Conservation (phyloP, 2,329 filamentous ascomycete genomes). For the Thermothelomyces thermophilus region DNA sequence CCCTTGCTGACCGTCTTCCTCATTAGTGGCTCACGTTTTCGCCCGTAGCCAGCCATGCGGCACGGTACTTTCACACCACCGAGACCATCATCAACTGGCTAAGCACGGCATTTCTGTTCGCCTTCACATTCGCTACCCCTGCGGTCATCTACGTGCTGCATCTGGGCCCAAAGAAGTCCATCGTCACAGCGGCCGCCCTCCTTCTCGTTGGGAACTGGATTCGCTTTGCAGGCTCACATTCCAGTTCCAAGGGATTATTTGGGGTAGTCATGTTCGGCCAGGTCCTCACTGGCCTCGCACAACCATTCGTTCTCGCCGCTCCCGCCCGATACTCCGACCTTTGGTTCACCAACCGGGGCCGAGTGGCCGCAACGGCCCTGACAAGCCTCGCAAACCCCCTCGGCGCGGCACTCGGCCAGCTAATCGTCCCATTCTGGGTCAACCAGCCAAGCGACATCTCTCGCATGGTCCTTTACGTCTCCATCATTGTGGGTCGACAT, state of each 20-base stretch:
- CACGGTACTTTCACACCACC: conserved; percentile 67
- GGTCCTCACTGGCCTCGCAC: conserved; percentile 79
- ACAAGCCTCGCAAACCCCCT: conserved; percentile 83
- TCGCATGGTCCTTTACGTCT: conserved; percentile 75
- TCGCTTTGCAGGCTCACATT: conserved; percentile 64
- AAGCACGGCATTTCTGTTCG: conserved; percentile 78
- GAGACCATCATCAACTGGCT: conserved; percentile 87
- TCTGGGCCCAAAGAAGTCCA: conserved; percentile 69
- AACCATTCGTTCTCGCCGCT: conserved; percentile 85
- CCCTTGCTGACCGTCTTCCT: conserved; percentile 10
- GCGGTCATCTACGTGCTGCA: conserved; percentile 71
- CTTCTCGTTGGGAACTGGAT: conserved; percentile 86
- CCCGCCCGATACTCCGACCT: conserved; percentile 88
- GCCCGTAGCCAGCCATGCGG: conserved; percentile 67
- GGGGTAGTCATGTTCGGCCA: conserved; percentile 84
- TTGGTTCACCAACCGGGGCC: conserved; percentile 83
- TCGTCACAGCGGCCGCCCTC: conserved; percentile 65
- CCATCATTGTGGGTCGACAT: conserved; percentile 64
- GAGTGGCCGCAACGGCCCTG: conserved; percentile 81
- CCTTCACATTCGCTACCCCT: conserved; percentile 70
- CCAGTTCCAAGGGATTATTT: conserved; percentile 54
- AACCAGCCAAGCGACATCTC: conserved; percentile 59
- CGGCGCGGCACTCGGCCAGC: conserved; percentile 79
- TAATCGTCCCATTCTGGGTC: conserved; percentile 76
- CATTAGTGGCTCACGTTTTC: conserved; percentile 84